Evolutionary conservation across 2,329 filamentous ascomycete genomes (phyloP), one percentile per base, ranked within the genome.

Genomic region (Beauveria australis): DNA sequence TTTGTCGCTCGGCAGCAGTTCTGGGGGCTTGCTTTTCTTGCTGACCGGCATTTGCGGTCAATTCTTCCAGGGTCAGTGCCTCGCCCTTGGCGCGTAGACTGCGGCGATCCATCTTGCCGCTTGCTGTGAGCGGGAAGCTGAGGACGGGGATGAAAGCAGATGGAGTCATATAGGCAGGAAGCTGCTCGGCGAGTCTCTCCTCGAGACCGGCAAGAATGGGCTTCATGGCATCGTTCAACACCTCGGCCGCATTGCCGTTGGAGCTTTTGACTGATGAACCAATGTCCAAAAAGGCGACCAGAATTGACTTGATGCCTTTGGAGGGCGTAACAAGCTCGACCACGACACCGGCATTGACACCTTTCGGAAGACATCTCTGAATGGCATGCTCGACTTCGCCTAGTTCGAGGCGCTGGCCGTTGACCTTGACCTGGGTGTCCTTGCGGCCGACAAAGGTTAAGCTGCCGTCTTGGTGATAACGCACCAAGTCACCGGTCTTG

Each of bases 361-460:
- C 49, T 3, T 43, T 37, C 7, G 37, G 40, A 9, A 58, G 3
- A 47, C 30, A 57, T 51, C 10, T 62, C 22, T 46, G 37, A n/a
- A 63, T 47, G 52, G 61, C 28, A 52, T 62, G 33, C 59, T 68
- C 67, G 22, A 68, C 61, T 5, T 68, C 67, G 2, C 60, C 64
- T 0, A 80, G 72, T 67, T 79, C 84, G 60, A 81, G 71, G 54
- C 81, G 69, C 61, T 77, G 83, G 41, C 84, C 84, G 28, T 77
- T 74, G 14, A 85, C 69, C 66, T 84, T 84, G 55, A 84, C 75
- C 67, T 84, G 81, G 0, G 74, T 74, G 64, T 84, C 81, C 63
- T 79, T 80, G 51, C 81, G 73, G 53, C 79, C 80, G 52, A 80
- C 66, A 58, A 77, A 80, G 0, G 72, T 64, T 10, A 81, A 66